Evolutionary conservation across 2,329 filamentous ascomycete species (phyloP).

Genomic region (Verticillium alfalfae): DNA sequence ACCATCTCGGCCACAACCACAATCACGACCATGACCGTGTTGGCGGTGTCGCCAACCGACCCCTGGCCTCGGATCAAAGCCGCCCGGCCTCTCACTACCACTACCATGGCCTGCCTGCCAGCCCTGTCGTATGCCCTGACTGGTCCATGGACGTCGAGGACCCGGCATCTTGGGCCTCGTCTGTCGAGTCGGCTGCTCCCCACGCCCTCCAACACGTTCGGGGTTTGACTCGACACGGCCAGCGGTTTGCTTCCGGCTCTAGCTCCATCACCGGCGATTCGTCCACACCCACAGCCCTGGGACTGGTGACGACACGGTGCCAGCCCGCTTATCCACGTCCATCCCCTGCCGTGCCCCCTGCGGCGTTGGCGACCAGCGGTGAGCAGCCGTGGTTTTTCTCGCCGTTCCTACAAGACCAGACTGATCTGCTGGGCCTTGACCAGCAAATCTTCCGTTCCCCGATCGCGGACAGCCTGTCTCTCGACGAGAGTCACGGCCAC

Average conservation of each 20-base stretch:
- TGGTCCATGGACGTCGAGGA: neutral
- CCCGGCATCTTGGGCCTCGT: neutral
- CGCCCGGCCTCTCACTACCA: neutral
- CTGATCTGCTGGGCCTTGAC: neutral
- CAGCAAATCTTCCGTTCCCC: neutral
- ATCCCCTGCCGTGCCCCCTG: neutral
- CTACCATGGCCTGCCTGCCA: neutral
- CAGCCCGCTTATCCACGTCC: neutral
- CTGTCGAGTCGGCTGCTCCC: neutral
- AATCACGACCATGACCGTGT: neutral
- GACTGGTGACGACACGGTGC: neutral
- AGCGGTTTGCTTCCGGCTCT: neutral
- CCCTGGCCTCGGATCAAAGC: neutral
- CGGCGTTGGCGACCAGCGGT: neutral
- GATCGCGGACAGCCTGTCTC: neutral
- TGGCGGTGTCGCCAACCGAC: neutral
- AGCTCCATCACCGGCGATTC: neutral
- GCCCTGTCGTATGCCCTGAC: neutral
- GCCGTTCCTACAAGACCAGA: neutral
- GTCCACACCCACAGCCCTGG: neutral
- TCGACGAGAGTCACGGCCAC: neutral
- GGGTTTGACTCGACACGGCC: neutral
- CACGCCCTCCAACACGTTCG: neutral
- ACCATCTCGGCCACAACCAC: neutral
- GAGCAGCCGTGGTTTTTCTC: neutral